A percentile compares a stretch with the other conserved stretches of the same genome.
phyloP scores from a whole-genome alignment of 306 rosid genomes.

The Glycyrrhiza uralensis region DNA sequence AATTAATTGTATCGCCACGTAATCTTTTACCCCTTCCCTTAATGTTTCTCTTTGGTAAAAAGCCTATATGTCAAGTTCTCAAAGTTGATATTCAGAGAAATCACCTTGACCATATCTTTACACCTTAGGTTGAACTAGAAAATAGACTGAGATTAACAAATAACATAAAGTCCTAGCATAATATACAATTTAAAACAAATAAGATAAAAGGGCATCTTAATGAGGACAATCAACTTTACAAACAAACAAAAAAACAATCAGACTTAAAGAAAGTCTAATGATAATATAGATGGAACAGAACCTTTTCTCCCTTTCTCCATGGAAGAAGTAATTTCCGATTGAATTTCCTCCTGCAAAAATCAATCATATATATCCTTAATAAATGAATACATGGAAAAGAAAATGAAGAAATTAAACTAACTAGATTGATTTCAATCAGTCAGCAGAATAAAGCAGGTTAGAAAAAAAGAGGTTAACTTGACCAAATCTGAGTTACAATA shows the following conservation, averaged over 20 bases:
- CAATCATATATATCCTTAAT: conserved; percentile 5
- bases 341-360: conserved; percentile 54
- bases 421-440: not conserved
- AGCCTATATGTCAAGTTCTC: not conserved
- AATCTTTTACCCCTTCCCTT: not conserved
- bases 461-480: not conserved
- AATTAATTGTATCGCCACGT: no score
- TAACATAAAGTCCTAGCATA: not conserved
- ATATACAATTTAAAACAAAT: not conserved
- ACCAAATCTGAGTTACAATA: conserved; percentile 11
- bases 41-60: not conserved
- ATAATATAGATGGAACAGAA: conserved; percentile 21
- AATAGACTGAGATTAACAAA: not conserved
- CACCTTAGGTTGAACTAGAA: conserved; percentile 17
- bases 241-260: not conserved
- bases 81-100: not conserved
- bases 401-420: conserved; percentile 2
- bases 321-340: conserved; percentile 39
- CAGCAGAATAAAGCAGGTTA: not conserved
- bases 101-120: not conserved
- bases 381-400: conserved; percentile 10
- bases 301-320: conserved; percentile 58
- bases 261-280: not conserved
- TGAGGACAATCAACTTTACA: not conserved
- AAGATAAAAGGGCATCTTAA: not conserved